Evolutionary conservation across 805 yeast genomes (phyloP), one percentile per base, ranked within the genome.

Genomic region (Wickerhamia fluorescens): DNA sequence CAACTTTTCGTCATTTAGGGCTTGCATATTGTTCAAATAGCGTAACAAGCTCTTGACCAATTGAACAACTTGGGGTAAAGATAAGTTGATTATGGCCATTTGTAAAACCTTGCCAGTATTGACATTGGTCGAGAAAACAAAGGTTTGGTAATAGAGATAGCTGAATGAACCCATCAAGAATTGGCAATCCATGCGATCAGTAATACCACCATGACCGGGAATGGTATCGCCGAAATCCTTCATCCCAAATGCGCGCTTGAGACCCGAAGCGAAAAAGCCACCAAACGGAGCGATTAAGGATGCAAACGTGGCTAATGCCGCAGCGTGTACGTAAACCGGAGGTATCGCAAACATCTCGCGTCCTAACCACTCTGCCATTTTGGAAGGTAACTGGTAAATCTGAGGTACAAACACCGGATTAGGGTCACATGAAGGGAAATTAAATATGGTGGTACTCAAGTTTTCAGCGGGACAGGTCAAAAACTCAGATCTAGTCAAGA

Each of bases 151-250:
- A 61, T 92, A 92, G 41, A 92, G 66, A 51, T 87, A 88, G 19
- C 92, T 73, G 52, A 92, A 92, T 22, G 94, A 84, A 8, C 98
- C 98, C 97, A 92, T 92, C 44, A 92, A 66, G 52, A 89, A 92
- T 61, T 92, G 97, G 60, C 98, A 92, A 60, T 92, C 98, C 66
- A 92, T 79, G 61, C 98, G 74, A 54, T 92, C 98, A 15, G 96
- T 88, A 42, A 92, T 79, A 43, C 98, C 98, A 39, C 98, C 98
- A 52, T 92, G 98, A 18, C 98, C 98, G 10, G 98, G 98, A 43
- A 92, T 92, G 7, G 97, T 89, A 50, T 89, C 94, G 42, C 97
- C 98, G 49, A 92, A 92, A 58, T 92, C 98, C 60, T 92, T 92
- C 31, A 88, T 87, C 49, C 89, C 84, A 61, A 92, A 88, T 9